Percentiles rank a stretch among this genome's conserved stretches.
Evolutionary conservation across 768 basidiomycete genomes (phyloP).

Genomic region (Suillus weaverae): DNA sequence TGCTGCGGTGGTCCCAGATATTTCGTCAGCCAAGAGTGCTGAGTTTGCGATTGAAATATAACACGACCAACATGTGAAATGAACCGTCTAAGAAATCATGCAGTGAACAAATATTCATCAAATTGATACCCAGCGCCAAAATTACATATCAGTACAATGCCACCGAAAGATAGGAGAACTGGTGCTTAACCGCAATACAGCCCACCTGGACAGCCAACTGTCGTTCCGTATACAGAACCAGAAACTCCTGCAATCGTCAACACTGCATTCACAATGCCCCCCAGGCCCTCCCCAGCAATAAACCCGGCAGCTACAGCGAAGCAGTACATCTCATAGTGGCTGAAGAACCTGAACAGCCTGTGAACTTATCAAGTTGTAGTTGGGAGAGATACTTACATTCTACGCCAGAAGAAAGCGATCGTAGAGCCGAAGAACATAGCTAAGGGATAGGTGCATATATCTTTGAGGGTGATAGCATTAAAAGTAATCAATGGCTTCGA

Average conservation of each 20-base stretch:
- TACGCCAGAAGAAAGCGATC: conserved; percentile 22
- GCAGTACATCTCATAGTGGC: conserved; percentile 24
- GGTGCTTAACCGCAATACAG: conserved; percentile 26
- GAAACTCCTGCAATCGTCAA: conserved; percentile 31
- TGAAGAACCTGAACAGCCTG: conserved; percentile 3
- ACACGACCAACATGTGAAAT: not conserved
- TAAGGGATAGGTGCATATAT: conserved; percentile 24
- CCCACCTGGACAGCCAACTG: conserved; percentile 29
- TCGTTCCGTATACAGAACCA: conserved; percentile 28
- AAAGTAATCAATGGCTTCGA: too few species aligned
- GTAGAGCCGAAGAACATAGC: conserved; percentile 28
- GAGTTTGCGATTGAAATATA: not conserved
- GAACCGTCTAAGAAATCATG: not conserved
- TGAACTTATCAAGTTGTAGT: not conserved
- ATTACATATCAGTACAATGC: not conserved
- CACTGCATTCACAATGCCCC: conserved; percentile 34
- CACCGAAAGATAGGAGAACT: not conserved
- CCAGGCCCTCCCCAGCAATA: conserved; percentile 42
- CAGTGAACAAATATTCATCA: not conserved
- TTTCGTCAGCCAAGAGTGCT: not conserved
- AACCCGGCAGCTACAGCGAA: conserved; percentile 41
- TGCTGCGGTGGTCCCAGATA: not conserved
- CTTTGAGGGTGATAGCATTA: conserved; percentile 5
- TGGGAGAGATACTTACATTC: not conserved
- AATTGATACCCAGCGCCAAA: not conserved